Evolutionary conservation across 441 rosid genomes (phyloP), one percentile per base, ranked within the genome.

Genomic region (Geranium incanum): DNA sequence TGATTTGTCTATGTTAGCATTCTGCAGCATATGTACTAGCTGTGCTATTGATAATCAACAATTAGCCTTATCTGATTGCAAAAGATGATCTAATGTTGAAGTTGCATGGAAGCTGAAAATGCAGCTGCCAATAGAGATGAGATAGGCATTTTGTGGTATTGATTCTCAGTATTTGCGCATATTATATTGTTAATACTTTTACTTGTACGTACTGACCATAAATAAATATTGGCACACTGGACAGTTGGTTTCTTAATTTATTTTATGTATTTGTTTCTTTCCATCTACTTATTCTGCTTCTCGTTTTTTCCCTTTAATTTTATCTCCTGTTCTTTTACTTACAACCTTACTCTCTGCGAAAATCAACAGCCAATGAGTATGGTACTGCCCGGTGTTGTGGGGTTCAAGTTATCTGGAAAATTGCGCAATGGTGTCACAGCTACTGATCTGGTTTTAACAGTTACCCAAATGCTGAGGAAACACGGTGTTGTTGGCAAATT

Each of bases 401-500:
- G 99, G 72, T 95, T 92, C 87, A 95, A 95, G 81, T 78, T 95
- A 63, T 83, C 92, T 37, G 98, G 98, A 66, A 90, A 88, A 68
- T 78, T 95, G 75, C 82, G 77, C 67, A 81, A 88, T 81, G 99
- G 99, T 75, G 97, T 95, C 69, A 95, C 99, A 19, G 99, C 99
- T 73, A 95, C 99, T 38, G 99, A 95, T 78, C 84, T 95, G 88
- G 99, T 95, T 78, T 79, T 95, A 76, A 95, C 99, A 0, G 99
- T 87, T 23, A 95, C 99, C 69, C 99, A 95, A 83, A 92, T 92
- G 79, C 86, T 95, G 83, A 88, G 99, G 86, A 95, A 95, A 83
- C 99, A 95, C 84, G 99, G 99, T 6, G 99, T 95, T 80, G 99
- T 92, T 68, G 97, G 98, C 52, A 95, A 95, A 83, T 95, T 95